phyloP scores from a whole-genome alignment of 139 green algal species.

The Parachlorella kessleri region DNA sequence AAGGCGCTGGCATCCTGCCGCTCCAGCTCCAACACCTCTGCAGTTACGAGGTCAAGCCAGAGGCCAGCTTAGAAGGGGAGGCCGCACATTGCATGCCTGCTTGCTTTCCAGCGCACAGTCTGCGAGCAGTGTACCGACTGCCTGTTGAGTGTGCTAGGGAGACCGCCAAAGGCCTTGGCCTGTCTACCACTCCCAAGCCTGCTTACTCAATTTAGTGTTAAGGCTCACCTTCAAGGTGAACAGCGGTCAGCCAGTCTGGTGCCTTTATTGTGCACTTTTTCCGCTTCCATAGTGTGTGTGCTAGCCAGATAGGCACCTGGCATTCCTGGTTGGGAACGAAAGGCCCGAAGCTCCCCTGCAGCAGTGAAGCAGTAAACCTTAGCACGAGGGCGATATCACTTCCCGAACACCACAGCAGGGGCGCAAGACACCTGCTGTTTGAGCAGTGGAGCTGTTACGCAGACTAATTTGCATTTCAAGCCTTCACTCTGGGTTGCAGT shows the following conservation, averaged over 20 bases:
- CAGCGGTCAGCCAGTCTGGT: constrained; percentile 73
- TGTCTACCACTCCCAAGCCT: too few relatives aligned
- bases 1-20: constrained; percentile 54
- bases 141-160: too few relatives aligned
- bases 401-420: not conserved
- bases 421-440: not conserved
- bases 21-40: constrained; percentile 68
- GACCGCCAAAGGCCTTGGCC: too few relatives aligned
- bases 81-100: too few relatives aligned
- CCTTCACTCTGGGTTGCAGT: too few relatives aligned
- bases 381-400: not conserved
- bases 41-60: too few relatives aligned
- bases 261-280: constrained; percentile 76
- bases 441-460: too few relatives aligned
- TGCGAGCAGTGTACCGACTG: too few relatives aligned
- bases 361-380: not conserved
- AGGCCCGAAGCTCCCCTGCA: constrained; percentile 77
- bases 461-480: not conserved
- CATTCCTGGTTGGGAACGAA: constrained; percentile 76
- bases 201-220: too few relatives aligned
- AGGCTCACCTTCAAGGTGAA: constrained; percentile 53
- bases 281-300: constrained; percentile 73
- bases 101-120: too few relatives aligned
- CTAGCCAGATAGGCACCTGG: constrained; percentile 86
- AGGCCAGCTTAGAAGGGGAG: too few relatives aligned